Conservation (phyloP, 768 basidiomycete species). For the Russula lepida region DNA sequence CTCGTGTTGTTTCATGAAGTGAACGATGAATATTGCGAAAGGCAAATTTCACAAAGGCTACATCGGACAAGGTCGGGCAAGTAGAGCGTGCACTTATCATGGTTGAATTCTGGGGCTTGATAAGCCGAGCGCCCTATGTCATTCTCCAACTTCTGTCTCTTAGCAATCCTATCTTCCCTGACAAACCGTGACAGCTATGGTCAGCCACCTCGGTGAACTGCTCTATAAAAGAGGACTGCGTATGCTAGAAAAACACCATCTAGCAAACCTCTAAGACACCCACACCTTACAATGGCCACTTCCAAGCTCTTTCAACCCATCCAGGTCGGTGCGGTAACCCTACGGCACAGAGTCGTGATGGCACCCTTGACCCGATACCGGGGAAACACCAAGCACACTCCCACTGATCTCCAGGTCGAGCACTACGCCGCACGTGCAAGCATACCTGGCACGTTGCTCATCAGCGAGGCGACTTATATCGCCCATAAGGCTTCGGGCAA, state of each 20-base stretch:
- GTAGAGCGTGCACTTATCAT: too few relatives aligned
- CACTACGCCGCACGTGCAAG: conserved; percentile 44
- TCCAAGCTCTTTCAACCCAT: conserved; percentile 39
- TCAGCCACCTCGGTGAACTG: background rate
- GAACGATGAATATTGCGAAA: too few relatives aligned
- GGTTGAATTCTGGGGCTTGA: too few relatives aligned
- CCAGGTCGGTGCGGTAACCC: conserved; percentile 33
- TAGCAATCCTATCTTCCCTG: too few relatives aligned
- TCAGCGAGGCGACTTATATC: conserved; percentile 53
- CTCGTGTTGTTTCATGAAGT: too few relatives aligned
- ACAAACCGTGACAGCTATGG: too few relatives aligned
- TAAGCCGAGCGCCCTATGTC: too few relatives aligned
- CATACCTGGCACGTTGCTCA: conserved; percentile 28
- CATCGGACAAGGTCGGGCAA: too few relatives aligned
- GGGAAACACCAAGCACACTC: conserved; percentile 31
- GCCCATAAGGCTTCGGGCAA: conserved; percentile 41
- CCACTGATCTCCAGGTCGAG: conserved; percentile 29
- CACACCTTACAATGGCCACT: background rate
- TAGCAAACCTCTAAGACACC: background rate
- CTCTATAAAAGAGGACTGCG: background rate
- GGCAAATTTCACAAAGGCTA: too few relatives aligned
- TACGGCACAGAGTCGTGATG: conserved; percentile 46
- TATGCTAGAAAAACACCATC: too few relatives aligned
- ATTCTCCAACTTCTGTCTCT: too few relatives aligned
- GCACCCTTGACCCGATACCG: conserved; percentile 46